These are phyloP conservation scores for Hymenoscyphus fructigenus DNA, from an alignment of 2,329 filamentous ascomycete genomes.

Conservation along the genomic window DNA sequence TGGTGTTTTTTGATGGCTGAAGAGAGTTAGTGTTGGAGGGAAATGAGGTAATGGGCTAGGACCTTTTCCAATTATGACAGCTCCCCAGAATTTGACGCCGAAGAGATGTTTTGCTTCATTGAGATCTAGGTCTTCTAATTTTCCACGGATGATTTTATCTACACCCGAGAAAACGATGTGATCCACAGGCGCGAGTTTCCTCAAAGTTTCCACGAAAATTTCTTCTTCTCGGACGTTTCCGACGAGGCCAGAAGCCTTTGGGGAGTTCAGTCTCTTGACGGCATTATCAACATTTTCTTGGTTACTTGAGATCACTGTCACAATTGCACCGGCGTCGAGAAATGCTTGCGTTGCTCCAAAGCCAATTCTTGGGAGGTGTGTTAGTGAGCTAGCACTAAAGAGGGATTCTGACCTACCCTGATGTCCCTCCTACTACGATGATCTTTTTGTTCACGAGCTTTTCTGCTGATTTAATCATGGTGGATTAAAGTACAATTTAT, in stretches of 20 bases:
- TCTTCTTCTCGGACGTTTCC: conserved; percentile 40
- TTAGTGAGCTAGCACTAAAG: neutral
- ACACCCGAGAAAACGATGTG: conserved; percentile 42
- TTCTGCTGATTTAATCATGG: conserved; percentile 30
- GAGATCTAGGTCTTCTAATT: conserved; percentile 37
- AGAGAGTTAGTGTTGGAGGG: neutral
- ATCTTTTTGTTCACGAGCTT: conserved; percentile 40
- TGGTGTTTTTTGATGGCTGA: conserved; percentile 39
- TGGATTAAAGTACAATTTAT: neutral
- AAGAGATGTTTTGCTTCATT: conserved; percentile 39
- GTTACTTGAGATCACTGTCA: conserved; percentile 40
- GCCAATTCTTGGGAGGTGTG: conserved; percentile 37
- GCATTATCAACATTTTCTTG: conserved; percentile 36
- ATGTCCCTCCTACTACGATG: conserved; percentile 40
- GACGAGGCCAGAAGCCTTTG: conserved; percentile 33
- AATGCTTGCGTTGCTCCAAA: conserved; percentile 41
- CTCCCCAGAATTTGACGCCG: conserved; percentile 44
- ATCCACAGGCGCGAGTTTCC: conserved; percentile 38
- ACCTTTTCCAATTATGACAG: conserved; percentile 39
- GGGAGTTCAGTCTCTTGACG: conserved; percentile 32
- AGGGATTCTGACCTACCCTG: conserved; percentile 32
- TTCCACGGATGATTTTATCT: conserved; percentile 41
- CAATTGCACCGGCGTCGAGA: conserved; percentile 38
- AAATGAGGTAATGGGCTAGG: neutral
- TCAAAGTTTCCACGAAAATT: conserved; percentile 36